Percentiles rank a stretch among this genome's conserved stretches.
Conservation (phyloP, 2,329 filamentous ascomycete species). For the Calonectria leucothoes region DNA sequence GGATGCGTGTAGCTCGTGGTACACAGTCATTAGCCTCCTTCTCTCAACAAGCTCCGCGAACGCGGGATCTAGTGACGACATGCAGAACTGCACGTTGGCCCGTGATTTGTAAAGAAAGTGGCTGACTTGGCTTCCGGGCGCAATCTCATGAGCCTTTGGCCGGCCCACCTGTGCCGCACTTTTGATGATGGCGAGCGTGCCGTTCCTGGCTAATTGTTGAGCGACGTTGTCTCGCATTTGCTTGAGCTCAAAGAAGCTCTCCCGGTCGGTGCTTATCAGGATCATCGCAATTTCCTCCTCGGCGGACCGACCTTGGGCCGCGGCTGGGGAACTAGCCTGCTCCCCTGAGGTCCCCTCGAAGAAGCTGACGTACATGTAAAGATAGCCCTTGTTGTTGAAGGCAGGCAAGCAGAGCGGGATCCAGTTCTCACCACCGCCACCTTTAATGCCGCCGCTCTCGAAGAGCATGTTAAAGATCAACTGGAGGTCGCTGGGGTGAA, state of each 20-base stretch:
- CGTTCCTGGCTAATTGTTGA: conserved; percentile 79
- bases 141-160: conserved; percentile 77
- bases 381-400: conserved; percentile 95
- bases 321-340: conserved; percentile 58
- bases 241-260: conserved; percentile 91
- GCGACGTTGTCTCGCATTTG: conserved; percentile 74
- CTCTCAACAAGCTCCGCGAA: conserved; percentile 70
- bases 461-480: conserved; percentile 99
- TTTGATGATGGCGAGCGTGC: conserved; percentile 80
- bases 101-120: conserved; percentile 98
- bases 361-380: conserved; percentile 99
- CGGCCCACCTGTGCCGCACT: conserved; percentile 78
- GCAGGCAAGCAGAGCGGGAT: conserved; percentile 95
- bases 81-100: conserved; percentile 94
- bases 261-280: conserved; percentile 91
- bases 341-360: conserved; percentile 69
- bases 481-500: conserved; percentile 95
- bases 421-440: conserved; percentile 94
- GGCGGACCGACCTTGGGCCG: conserved; percentile 73
- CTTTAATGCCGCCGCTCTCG: conserved; percentile 90
- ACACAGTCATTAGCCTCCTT: conserved; percentile 83
- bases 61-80: conserved; percentile 81
- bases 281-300: conserved; percentile 90
- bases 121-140: conserved; percentile 82
- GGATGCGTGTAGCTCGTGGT: conserved; percentile 84